Evolutionary conservation across 345 rosid genomes (phyloP).

Genomic region (Dovyalis caffra): DNA sequence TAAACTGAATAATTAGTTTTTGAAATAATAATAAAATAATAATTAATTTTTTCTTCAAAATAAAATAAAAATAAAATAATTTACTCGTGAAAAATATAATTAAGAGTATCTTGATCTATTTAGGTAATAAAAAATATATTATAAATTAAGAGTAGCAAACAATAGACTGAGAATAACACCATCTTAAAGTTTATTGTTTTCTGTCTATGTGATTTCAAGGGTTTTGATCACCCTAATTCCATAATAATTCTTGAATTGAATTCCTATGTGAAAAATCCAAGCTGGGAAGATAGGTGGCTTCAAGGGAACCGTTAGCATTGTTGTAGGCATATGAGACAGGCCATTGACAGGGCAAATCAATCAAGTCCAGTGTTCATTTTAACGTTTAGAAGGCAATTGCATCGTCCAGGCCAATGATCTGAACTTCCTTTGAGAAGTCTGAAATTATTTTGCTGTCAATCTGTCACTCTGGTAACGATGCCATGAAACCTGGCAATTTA

Average conservation of each 20-base stretch:
- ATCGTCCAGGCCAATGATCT: not conserved
- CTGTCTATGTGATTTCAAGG: not conserved
- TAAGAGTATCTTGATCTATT: too few species aligned
- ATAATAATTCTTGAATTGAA: not conserved
- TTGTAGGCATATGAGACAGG: not conserved
- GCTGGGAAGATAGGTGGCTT: not conserved
- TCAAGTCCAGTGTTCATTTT: not conserved
- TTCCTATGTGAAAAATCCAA: not conserved
- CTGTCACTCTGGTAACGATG: not conserved
- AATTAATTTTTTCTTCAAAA: too few species aligned
- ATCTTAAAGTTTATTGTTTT: not conserved
- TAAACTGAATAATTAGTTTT: too few species aligned
- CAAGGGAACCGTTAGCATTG: not conserved
- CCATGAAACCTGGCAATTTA: not conserved
- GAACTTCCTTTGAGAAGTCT: not conserved
- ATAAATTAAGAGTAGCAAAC: too few species aligned
- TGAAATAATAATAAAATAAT: too few species aligned
- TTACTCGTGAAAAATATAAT: too few species aligned
- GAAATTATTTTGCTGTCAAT: not conserved
- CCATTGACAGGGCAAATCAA: not conserved
- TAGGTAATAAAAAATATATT: too few species aligned
- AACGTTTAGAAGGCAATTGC: not conserved
- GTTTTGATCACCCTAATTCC: not conserved
- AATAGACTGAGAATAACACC: too few species aligned
- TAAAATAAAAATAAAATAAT: too few species aligned